Evolutionary conservation across 2,329 filamentous ascomycete genomes (phyloP).

Genomic region (Periconia sp.): DNA sequence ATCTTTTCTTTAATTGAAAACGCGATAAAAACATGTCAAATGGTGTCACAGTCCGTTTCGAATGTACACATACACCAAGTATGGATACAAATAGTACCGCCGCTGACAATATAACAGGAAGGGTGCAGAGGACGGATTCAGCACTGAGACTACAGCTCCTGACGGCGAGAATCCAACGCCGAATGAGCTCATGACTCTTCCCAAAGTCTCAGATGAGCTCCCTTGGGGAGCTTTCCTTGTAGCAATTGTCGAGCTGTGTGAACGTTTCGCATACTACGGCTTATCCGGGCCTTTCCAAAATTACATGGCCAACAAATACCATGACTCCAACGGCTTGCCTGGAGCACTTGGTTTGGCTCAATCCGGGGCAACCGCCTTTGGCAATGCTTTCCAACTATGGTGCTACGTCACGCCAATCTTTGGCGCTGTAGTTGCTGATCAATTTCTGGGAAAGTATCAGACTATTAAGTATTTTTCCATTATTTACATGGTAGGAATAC

Average conservation of each 20-base stretch:
- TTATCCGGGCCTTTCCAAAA: conserved; percentile 53
- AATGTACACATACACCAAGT: no score
- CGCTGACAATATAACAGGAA: not conserved
- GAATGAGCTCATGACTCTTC: conserved; percentile 28
- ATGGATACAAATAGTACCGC: not conserved
- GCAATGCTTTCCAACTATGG: conserved; percentile 53
- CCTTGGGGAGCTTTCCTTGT: conserved; percentile 51
- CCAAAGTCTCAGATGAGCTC: conserved; percentile 46
- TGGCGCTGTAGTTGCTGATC: conserved; percentile 62
- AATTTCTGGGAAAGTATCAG: conserved; percentile 68
- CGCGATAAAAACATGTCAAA: no score
- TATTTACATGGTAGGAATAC: conserved; percentile 66
- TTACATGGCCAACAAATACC: conserved; percentile 49
- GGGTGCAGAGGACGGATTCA: not conserved
- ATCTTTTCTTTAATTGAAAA: no score
- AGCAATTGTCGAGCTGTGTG: conserved; percentile 52
- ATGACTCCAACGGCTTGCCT: conserved; percentile 44
- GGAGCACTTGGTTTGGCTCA: conserved; percentile 47
- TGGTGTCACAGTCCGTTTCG: no score
- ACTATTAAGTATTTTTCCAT: conserved; percentile 68
- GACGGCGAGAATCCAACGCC: conserved; percentile 27
- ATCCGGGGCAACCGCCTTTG: conserved; percentile 47
- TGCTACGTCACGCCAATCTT: conserved; percentile 52
- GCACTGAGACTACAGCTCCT: not conserved
- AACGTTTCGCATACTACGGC: conserved; percentile 51